Base-by-base conservation (phyloP, 345 rosid species). In the Lenwebbia sp. region DNA sequence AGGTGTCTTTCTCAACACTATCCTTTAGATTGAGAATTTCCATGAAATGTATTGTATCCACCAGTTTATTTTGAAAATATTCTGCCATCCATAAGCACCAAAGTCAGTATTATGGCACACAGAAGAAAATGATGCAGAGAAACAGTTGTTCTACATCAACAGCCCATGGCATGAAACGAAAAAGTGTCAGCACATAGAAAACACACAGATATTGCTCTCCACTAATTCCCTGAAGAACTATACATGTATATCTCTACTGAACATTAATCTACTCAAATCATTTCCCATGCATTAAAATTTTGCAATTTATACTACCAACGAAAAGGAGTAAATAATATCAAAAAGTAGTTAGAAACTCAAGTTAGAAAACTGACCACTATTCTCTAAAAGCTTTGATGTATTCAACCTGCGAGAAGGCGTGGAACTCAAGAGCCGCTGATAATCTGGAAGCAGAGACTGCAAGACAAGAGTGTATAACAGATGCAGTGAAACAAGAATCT, bases 381-480 rank as follows among this genome's bases (percentile, higher is more conserved):
- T 96, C 90, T 97, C 99, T 82, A 97, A 87, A 87, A 97, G 98
- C 90, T 97, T 97, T 81, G 99, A 90, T 84, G 98, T 91, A 90
- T 97, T 97, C 95, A 97, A 89, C 92, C 99, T 97, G 91, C 99
- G 99, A 87, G 98, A 92, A 86, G 99, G 99, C 94, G 88, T 91
- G 90, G 99, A 97, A 92, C 99, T 97, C 90, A 97, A 92, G 65
- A 97, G 96, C 86, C 99, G 96, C 92, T 97, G 99, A 91, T 97
- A 97, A 96, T 97, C 99, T 91, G 98, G 98, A 94, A 97, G 99
- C 93, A 97, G 93, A 89, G 99, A 94, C 99, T 97, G 98, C 82
- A 92, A 91, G 87, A 91, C 90, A 90, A 91, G 87, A 93, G 88
- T 88, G 87, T 85, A 85, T 86, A 91, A 56, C 82, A 89, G 87